Evolutionary conservation across 352 stramenopile species (phyloP), one percentile per base, ranked within the genome.

Genomic region (Lagenidium giganteum): DNA sequence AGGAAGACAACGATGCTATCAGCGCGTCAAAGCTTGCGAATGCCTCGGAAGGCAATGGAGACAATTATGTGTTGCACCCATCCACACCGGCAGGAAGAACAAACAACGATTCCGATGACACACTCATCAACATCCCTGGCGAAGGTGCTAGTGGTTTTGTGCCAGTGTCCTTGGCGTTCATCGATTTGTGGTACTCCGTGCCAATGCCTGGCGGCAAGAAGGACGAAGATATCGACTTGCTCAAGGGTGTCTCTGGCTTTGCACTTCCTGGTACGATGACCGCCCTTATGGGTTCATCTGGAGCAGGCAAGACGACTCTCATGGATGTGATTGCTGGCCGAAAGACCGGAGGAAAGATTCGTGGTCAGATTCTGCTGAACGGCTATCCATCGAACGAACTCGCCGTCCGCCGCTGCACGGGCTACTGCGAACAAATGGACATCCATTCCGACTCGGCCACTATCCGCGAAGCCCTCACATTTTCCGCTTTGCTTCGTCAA

Each of bases 321-420:
- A 73, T 95, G 47, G 86, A 97, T 67, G 85, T 97, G 5, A 85
- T 98, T 32, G 75, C 88, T 3, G 59, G 89, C 16, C 66, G 89
- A 31, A 97, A 96, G 56, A 79, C 61, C 14, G 68, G 61, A 17
- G 87, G 88, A 18, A 54, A 43, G 13, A 55, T 83, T 24, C 57
- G 48, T 8, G 81, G 81, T n/a, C 40, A 84, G 0, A 60, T 90
- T 11, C 47, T 69, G 13, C 52, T 54, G 12, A 78, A 71, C 29
- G 61, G 61, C 1, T 56, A 65, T 30, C 34, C 45, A 14, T 53
- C 57, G 14, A 55, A 42, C 0, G 44, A 51, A 4, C 25, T 65
- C 6, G 54, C 52, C 2, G 50, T 71, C 6, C 44, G 54, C n/a
- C 51, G 55, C 1, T 47, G 44, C 26, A 29, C 34, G 6, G 51